Evolutionary conservation across 805 yeast genomes (phyloP), one percentile per base, ranked within the genome.

Genomic region (Starmera amethionina): DNA sequence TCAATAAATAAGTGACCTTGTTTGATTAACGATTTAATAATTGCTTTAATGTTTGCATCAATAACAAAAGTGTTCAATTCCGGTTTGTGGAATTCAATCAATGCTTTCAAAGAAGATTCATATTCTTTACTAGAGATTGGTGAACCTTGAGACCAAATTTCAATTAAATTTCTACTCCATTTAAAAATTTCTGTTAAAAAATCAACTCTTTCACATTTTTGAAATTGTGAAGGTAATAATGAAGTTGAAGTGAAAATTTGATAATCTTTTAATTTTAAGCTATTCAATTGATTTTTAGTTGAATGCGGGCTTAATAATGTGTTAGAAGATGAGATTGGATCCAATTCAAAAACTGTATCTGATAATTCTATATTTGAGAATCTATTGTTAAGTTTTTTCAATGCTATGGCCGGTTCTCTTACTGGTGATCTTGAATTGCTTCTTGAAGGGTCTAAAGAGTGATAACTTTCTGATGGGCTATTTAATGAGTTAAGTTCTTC

Each of bases 101-200:
- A 55, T 34, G 67, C 53, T 40, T 70, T 70, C 22, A 78, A 67
- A 14, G 78, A 67, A 47, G 71, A 75, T 41, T 70, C 68, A 45
- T 77, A 72, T 49, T 75, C 82, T 12, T 64, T 55, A 31, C 63
- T 64, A 2, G 77, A 63, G n/a, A 79, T 68, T 8, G 60, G 51
- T 51, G 59, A 67, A 39, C 69, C 76, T 36, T 71, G 73, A 15
- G 73, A 64, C 83, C 84, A 78, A 19, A 60, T 63, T 28, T 60
- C 59, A 38, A 75, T 61, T 28, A 70, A 61, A 40, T 68, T 62
- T 8, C 61, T 36, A 30, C 79, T 70, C 85, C 85, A 79, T 28
- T 57, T 51, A 49, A 73, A 77, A 4, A 79, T 59, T 15, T 64
- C 65, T 0, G 71, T 67, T 12, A 79, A 46, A 0, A 72, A 62